Conservation (phyloP, 495 filamentous ascomycete species). For the Lepraria neglecta region DNA sequence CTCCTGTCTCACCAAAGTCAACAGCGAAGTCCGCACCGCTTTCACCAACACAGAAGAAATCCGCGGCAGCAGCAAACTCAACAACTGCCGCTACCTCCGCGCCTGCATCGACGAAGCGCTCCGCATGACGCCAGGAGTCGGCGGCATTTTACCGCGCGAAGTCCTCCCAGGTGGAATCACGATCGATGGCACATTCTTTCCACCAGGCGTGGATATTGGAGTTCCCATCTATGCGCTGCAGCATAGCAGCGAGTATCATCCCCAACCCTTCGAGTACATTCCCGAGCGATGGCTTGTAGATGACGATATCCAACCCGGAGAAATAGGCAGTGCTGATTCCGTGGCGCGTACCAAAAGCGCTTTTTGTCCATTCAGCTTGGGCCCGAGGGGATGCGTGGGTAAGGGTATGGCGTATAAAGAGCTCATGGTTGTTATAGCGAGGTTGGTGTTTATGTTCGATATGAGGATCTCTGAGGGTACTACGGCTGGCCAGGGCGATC, state of each 20-base stretch:
- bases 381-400: slow-evolving; percentile 53
- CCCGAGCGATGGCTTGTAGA: slow-evolving; percentile 52
- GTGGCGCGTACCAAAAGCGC: slow-evolving; percentile 35
- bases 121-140: slow-evolving; percentile 61
- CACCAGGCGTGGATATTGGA: slow-evolving; percentile 48
- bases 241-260: slow-evolving; percentile 49
- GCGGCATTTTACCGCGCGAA: slow-evolving; percentile 53
- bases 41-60: slow-evolving; percentile 51
- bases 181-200: slow-evolving; percentile 50
- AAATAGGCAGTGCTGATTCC: background rate
- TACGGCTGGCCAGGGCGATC: background rate
- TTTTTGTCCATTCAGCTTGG: slow-evolving; percentile 54
- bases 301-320: slow-evolving; percentile 9
- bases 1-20: slow-evolving; percentile 33
- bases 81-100: slow-evolving; percentile 42
- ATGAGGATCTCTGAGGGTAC: background rate
- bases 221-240: slow-evolving; percentile 52
- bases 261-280: slow-evolving; percentile 43
- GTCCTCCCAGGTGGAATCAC: slow-evolving; percentile 55
- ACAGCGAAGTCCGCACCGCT: slow-evolving; percentile 41
- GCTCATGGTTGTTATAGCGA: slow-evolving; percentile 44
- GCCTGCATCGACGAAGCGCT: slow-evolving; percentile 67
- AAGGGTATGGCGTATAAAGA: slow-evolving; percentile 49
- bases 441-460: slow-evolving; percentile 34
- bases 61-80: slow-evolving; percentile 40